These are phyloP conservation scores for Entomortierella chlamydospora DNA, from an alignment of 192 early-diverging fungal genomes.

Conservation along the genomic window DNA sequence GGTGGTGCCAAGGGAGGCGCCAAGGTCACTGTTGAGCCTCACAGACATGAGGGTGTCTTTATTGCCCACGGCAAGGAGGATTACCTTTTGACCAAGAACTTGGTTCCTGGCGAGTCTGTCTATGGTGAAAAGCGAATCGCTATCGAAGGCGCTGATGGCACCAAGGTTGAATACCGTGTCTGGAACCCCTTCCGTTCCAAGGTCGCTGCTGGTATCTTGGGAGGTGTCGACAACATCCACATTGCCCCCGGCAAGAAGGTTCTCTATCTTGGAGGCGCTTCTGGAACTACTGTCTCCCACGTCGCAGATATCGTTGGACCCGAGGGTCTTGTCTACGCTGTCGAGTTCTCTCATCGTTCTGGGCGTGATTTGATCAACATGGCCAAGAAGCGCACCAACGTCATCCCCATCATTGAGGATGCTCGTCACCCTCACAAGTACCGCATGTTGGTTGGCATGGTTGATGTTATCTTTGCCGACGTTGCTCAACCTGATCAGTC, in stretches of 20 bases:
- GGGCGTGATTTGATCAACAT: conserved; percentile 99
- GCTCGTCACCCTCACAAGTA: conserved; percentile 99
- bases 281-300: conserved; percentile 95
- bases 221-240: conserved; percentile 95
- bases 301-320: conserved; percentile 98
- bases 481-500: conserved; percentile 99
- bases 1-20: conserved; percentile 89
- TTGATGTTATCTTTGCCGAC: conserved; percentile 80
- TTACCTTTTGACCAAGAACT: conserved; percentile 96
- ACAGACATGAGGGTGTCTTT: conserved; percentile 94
- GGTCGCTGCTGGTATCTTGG: conserved; percentile 96
- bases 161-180: conserved; percentile 97
- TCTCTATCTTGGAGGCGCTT: conserved; percentile 95
- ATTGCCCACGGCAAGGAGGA: conserved; percentile 99
- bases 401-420: conserved; percentile 98
- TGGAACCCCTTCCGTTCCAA: conserved; percentile 99
- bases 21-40: conserved; percentile 97
- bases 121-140: conserved; percentile 97
- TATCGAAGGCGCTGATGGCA: conserved; percentile 92
- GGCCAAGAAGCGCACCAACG: conserved; percentile 99
- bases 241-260: conserved; percentile 97
- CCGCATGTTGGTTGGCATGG: conserved; percentile 80
- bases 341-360: conserved; percentile 99
- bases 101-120: conserved; percentile 95
- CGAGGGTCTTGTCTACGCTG: conserved; percentile 96